A percentile compares a stretch with the other conserved stretches of the same genome.
These are phyloP conservation scores for Sclerotinia glacialis DNA, from an alignment of 2,329 filamentous ascomycete species.

Conservation along the genomic window DNA sequence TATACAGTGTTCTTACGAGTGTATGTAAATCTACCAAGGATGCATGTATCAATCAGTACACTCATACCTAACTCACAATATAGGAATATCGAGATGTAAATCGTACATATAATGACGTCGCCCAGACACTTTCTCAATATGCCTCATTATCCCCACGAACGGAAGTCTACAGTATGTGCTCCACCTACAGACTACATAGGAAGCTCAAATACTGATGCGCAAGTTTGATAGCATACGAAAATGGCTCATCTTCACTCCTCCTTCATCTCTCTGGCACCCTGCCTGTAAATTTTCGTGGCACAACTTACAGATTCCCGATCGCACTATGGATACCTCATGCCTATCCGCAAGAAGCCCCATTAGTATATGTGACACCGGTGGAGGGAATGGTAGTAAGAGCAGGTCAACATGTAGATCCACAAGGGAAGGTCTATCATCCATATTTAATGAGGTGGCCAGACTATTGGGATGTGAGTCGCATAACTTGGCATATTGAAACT, in stretches of 20 bases:
- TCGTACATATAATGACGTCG: constrained; percentile 88
- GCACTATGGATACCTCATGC: constrained; percentile 90
- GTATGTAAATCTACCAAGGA: constrained; percentile 45
- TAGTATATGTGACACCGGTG: constrained; percentile 85
- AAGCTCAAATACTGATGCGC: constrained; percentile 23
- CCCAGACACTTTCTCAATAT: constrained; percentile 74
- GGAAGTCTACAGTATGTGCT: constrained; percentile 81
- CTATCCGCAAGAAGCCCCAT: constrained; percentile 81
- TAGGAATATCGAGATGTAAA: constrained; percentile 94
- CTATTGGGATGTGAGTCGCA: constrained; percentile 77
- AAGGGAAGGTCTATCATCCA: constrained; percentile 92
- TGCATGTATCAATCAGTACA: background rate
- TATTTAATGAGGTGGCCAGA: constrained; percentile 88
- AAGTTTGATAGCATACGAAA: constrained; percentile 69
- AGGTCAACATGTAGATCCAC: constrained; percentile 90
- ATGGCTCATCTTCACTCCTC: constrained; percentile 81
- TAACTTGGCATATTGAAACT: background rate
- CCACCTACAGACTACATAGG: too few relatives aligned
- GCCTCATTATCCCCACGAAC: constrained; percentile 80
- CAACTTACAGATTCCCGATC: constrained; percentile 85
- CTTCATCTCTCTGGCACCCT: constrained; percentile 83
- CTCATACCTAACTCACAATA: constrained; percentile 23
- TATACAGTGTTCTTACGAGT: constrained; percentile 84
- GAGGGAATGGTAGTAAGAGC: constrained; percentile 86
- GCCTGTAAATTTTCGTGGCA: constrained; percentile 86